A percentile compares a stretch with the other conserved stretches of the same genome.
Evolutionary conservation across 2,329 filamentous ascomycete species (phyloP).

Genomic region (Thielaviopsis euricoi): DNA sequence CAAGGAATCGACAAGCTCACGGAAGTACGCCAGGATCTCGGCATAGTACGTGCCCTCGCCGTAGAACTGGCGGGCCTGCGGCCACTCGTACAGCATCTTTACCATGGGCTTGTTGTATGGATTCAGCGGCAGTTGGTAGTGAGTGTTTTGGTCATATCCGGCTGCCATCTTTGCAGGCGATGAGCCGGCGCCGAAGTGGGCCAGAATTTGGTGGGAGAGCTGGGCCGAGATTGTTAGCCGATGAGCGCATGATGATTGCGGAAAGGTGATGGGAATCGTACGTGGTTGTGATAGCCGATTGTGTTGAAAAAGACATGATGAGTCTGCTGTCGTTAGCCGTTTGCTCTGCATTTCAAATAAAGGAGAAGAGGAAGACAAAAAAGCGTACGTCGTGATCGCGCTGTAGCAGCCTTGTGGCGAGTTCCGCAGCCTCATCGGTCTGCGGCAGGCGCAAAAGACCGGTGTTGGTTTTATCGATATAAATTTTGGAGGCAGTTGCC

Average conservation of each 20-base stretch:
- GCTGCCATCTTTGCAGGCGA: slow-evolving; percentile 38
- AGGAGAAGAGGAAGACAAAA: background rate
- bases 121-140: slow-evolving; percentile 45
- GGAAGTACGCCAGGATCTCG: slow-evolving; percentile 64
- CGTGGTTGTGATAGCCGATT: slow-evolving; percentile 67
- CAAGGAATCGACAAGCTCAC: slow-evolving; percentile 49
- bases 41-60: slow-evolving; percentile 48
- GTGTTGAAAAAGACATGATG: slow-evolving; percentile 73
- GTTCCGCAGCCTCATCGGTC: slow-evolving; percentile 42
- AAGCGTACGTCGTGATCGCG: slow-evolving; percentile 46
- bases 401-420: slow-evolving; percentile 53
- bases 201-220: slow-evolving; percentile 60
- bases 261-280: slow-evolving; percentile 17
- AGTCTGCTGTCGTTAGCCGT: slow-evolving; percentile 17
- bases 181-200: slow-evolving; percentile 61
- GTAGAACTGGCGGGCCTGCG: slow-evolving; percentile 38
- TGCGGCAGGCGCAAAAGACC: slow-evolving; percentile 32
- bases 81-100: slow-evolving; percentile 38
- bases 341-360: background rate
- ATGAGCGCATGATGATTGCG: background rate
- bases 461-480: slow-evolving; percentile 30
- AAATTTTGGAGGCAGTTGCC: slow-evolving; percentile 31
- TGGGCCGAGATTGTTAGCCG: slow-evolving; percentile 15
- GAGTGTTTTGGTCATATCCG: slow-evolving; percentile 47
- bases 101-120: slow-evolving; percentile 33